Base-by-base conservation (phyloP, 345 rosid genomes). In the Syzygium jambos region DNA sequence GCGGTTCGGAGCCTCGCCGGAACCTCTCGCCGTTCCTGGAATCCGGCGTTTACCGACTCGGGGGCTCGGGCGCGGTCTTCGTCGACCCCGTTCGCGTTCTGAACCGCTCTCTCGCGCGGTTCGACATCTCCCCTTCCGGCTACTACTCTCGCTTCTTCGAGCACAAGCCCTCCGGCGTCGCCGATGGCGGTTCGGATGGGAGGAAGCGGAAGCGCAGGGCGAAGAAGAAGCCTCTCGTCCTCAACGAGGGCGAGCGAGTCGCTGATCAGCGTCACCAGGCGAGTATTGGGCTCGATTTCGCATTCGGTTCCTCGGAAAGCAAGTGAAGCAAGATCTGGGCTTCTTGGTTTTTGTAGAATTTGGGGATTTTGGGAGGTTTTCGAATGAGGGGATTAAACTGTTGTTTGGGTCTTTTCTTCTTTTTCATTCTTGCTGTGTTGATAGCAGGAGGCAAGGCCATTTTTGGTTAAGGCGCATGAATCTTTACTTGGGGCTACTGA, bases 101-200 rank as follows among this genome's bases (percentile, higher is more conserved):
- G 52, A 96, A 93, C 88, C 93, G 94, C 41, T 94, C 95, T 5
- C 94, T 95, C 83, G 52, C 92, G 15, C 93, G 95, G 52, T 95
- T 93, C 86, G 90, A 87, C 90, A 85, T 94, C 89, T 96, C 95
- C 49, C 93, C 96, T 17, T 93, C 95, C 61, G 89, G 90, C 41
- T 96, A 97, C 92, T 95, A 97, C 89, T 90, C 97, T 87, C 99
- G 99, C 25, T 94, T 89, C 94, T 94, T 97, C 89, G 91, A 87
- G 85, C 41, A 94, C 87, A 89, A 89, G 25, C 87, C 21, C 43
- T 54, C 3, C 63, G 91, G 90, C 78, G 51, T 87, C 38, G 38
- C 52, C 25, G 22, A 51, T 1, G 85, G 84, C 38, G 51, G 61
- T 61, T 56, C 95, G 61, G 85, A 80, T 88, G 85, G 91, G 30